phyloP scores from a whole-genome alignment of 345 rosid genomes.

The Citrus sp. region DNA sequence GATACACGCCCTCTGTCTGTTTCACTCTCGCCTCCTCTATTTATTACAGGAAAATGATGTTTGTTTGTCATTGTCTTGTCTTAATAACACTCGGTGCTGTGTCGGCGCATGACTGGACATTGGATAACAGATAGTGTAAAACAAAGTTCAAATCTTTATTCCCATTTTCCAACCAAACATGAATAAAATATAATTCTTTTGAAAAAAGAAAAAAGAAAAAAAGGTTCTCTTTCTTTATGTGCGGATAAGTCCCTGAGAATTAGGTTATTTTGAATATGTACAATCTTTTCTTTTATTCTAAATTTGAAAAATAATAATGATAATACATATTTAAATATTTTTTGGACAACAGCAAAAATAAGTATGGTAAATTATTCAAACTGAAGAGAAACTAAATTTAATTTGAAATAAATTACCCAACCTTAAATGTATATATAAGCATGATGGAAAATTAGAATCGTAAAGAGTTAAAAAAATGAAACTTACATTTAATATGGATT shows the following conservation, averaged over 20 bases:
- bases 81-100: background rate
- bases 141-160: background rate
- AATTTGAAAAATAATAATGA: no score
- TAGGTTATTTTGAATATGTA: background rate
- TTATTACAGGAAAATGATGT: no score
- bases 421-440: no score
- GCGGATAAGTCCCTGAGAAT: background rate
- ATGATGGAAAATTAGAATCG: no score
- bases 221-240: background rate
- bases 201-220: background rate
- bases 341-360: no score
- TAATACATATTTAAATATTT: no score
- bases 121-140: background rate
- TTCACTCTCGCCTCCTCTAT: background rate
- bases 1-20: no score
- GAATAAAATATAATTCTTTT: background rate
- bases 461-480: no score
- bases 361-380: no score
- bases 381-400: no score
- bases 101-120: background rate
- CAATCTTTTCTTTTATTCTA: background rate
- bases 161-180: background rate
- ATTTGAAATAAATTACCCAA: no score
- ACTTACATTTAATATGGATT: no score
- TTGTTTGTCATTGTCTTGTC: slow-evolving; percentile 3